Base-by-base conservation (phyloP, 2,329 filamentous ascomycete genomes). In the Fonsecaea erecta region DNA sequence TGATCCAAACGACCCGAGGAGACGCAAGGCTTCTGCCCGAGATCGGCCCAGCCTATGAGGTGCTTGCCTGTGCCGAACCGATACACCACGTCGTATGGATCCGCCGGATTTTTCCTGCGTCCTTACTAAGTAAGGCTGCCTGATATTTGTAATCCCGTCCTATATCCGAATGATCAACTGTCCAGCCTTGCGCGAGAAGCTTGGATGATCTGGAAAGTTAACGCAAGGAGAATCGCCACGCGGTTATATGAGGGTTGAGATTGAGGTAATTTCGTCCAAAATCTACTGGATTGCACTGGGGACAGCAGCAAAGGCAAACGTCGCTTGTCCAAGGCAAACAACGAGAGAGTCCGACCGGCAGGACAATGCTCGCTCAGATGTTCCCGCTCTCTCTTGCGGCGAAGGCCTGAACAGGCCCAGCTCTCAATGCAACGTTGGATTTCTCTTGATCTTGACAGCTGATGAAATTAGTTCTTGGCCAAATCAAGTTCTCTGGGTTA, bases 11-110 rank as follows among this genome's bases (percentile, higher is more conserved):
- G 43, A 40, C 26, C 54, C 35, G 26, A 35, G n/a, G 24, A 18
- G 24, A 30, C 37, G 35, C 35, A 40, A 43, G 54, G 54, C 24
- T 28, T 40, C 46, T 48, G 35, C 26, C 54, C 54, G 54, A 57
- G 24, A 57, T 57, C 12, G 9, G 32, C 12, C 54, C 54, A 46
- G 40, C 54, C 54, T 30, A 57, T 57, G 24, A 18, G 2, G 21
- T 24, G 21, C 43, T 48, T 11, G 18, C 21, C 9, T 14, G 8
- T 24, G 21, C 43, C 21, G 43, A 26, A 48, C 5, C 43, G 43
- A 48, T 24, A 14, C 21, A 48, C 1, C 43, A 12, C 18, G 3
- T 48, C 43, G 21, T 18, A 16, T 43, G n/a, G 24, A 57, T 57
- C 34, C 54, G 35, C 14, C 54, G 54, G 54, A 57, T 43, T 16